Conservation (phyloP, 2,329 filamentous ascomycete species). For the Nothophaeocryptopus gaeumannii region DNA sequence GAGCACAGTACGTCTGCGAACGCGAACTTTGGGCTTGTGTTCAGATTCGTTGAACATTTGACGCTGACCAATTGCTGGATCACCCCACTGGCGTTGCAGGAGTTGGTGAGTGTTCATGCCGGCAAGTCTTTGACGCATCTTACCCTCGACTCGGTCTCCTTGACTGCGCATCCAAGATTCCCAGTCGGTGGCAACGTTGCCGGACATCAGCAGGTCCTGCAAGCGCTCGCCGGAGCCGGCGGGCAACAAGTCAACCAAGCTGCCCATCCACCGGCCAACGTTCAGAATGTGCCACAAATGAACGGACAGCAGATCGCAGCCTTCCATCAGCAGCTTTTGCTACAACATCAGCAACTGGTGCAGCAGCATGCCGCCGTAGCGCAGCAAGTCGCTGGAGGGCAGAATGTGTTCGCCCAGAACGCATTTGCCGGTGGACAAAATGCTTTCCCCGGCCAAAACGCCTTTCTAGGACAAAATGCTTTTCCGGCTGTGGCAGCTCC, state of each 20-base stretch:
- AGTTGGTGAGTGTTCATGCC: conserved; percentile 52
- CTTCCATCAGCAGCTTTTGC: background rate
- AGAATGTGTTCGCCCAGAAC: no score
- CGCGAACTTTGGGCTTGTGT: conserved; percentile 26
- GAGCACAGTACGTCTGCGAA: conserved; percentile 21
- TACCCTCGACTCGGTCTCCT: conserved; percentile 62
- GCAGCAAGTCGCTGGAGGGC: background rate
- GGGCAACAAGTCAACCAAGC: conserved; percentile 7
- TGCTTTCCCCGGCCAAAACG: background rate
- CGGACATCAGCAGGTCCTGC: conserved; percentile 17
- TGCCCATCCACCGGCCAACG: background rate
- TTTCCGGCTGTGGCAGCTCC: background rate
- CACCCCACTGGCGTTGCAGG: conserved; percentile 56
- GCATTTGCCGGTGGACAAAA: no score
- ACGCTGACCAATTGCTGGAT: conserved; percentile 69
- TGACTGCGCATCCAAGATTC: conserved; percentile 49
- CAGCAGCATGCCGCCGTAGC: conserved; percentile 1
- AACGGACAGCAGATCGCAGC: conserved; percentile 5
- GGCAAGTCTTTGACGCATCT: conserved; percentile 51
- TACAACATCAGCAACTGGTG: background rate
- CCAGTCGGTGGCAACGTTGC: conserved; percentile 12
- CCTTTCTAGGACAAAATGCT: background rate
- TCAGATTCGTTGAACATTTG: conserved; percentile 58
- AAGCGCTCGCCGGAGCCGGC: conserved; percentile 9
- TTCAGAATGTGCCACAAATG: conserved; percentile 12